Percentiles rank a stretch among this genome's conserved stretches.
Evolutionary conservation across 192 early-diverging fungal genomes (phyloP).

Genomic region (Coemansia sp.): DNA sequence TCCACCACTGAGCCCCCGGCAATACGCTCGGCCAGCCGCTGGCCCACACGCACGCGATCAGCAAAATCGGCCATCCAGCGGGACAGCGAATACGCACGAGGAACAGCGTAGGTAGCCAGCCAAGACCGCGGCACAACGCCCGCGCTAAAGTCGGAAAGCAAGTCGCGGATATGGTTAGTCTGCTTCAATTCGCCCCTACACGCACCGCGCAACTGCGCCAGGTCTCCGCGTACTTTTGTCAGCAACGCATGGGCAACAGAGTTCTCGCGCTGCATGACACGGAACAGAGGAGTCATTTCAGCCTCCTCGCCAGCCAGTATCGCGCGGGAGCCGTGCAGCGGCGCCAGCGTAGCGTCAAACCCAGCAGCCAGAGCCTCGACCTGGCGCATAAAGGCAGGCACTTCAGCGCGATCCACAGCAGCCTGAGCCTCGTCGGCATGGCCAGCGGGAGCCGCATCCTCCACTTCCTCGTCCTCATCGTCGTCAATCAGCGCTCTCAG

Average conservation of each 20-base stretch:
- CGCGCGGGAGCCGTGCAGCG: slow-evolving; percentile 2
- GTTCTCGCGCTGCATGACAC: slow-evolving; percentile 84
- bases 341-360: slow-evolving; percentile 65
- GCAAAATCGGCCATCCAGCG: slow-evolving; percentile 76
- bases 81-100: slow-evolving; percentile 60
- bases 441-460: background rate
- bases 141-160: slow-evolving; percentile 70
- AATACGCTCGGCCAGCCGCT: slow-evolving; percentile 51
- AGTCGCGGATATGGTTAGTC: slow-evolving; percentile 80
- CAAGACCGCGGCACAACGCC: slow-evolving; percentile 75
- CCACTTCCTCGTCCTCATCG: slow-evolving; percentile 62
- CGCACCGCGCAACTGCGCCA: slow-evolving; percentile 63
- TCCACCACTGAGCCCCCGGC: slow-evolving; percentile 12
- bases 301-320: slow-evolving; percentile 4
- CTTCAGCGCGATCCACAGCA: slow-evolving; percentile 53
- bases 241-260: slow-evolving; percentile 64
- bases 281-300: slow-evolving; percentile 65
- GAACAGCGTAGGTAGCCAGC: slow-evolving; percentile 39
- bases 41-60: slow-evolving; percentile 67
- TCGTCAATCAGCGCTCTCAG: slow-evolving; percentile 81
- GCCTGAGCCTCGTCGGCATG: background rate
- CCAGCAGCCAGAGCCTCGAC: slow-evolving; percentile 57
- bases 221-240: slow-evolving; percentile 64
- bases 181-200: slow-evolving; percentile 81
- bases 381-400: slow-evolving; percentile 75